Evolutionary conservation across 2,329 filamentous ascomycete genomes (phyloP).

Genomic region (Xylaria sp.): DNA sequence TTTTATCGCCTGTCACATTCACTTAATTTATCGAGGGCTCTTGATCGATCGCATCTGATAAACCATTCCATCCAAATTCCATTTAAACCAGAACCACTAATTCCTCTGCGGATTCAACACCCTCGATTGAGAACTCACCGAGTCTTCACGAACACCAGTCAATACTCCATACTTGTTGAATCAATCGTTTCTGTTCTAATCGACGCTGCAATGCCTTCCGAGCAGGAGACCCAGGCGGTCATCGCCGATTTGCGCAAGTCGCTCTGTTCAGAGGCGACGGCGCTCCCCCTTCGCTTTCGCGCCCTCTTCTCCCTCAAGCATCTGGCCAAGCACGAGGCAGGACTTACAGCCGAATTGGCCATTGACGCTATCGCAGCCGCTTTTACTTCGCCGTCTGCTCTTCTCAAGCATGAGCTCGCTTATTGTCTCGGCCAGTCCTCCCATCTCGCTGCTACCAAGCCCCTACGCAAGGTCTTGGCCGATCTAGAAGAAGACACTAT

Average conservation of each 20-base stretch:
- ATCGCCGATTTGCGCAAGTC: slow-evolving; percentile 65
- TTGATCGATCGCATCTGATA: slow-evolving; percentile 14
- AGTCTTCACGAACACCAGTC: too few relatives aligned
- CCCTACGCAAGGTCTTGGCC: slow-evolving; percentile 67
- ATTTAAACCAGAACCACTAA: too few relatives aligned
- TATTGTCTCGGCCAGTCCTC: slow-evolving; percentile 93
- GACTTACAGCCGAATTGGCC: slow-evolving; percentile 54
- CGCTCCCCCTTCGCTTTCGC: slow-evolving; percentile 85
- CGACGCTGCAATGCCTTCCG: slow-evolving; percentile 21
- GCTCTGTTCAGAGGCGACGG: slow-evolving; percentile 72
- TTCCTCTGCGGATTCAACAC: too few relatives aligned
- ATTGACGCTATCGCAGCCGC: slow-evolving; percentile 82
- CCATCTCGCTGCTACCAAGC: slow-evolving; percentile 67
- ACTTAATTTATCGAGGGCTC: background rate
- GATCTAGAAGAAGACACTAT: slow-evolving; percentile 83
- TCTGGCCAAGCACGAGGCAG: slow-evolving; percentile 64
- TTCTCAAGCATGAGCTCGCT: slow-evolving; percentile 93
- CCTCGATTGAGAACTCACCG: too few relatives aligned
- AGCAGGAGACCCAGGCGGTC: slow-evolving; percentile 34
- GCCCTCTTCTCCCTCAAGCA: slow-evolving; percentile 98
- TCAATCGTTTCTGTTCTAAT: background rate
- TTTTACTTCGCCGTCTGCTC: slow-evolving; percentile 76
- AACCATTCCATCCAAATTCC: background rate
- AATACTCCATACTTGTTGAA: background rate
- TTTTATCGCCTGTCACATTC: slow-evolving; percentile 5